Evolutionary conservation across 495 filamentous ascomycete genomes (phyloP).

Genomic region (Paragyromitra xinjiangensis): DNA sequence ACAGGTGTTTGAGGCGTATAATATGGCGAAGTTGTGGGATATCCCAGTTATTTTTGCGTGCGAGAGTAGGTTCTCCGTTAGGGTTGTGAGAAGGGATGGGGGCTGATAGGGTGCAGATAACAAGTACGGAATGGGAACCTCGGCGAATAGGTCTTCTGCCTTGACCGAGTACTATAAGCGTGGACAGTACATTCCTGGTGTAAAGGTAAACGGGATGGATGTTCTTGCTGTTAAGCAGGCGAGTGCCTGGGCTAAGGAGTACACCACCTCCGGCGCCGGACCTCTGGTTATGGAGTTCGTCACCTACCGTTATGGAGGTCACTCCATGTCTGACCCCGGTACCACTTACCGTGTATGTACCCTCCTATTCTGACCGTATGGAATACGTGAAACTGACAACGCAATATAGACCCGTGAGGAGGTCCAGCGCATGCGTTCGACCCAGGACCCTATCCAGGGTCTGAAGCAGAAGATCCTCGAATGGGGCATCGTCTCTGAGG

Average conservation of each 20-base stretch:
- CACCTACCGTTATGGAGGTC: conserved; percentile 98
- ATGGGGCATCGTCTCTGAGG: conserved; percentile 89
- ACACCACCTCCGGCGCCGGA: conserved; percentile 79
- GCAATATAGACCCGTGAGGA: conserved; percentile 80
- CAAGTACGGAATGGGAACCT: conserved; percentile 99
- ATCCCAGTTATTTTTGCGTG: conserved; percentile 94
- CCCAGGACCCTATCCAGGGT: conserved; percentile 96
- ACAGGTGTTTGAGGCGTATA: conserved; percentile 99
- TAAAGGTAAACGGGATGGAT: conserved; percentile 99
- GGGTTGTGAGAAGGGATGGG: background rate
- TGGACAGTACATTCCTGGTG: conserved; percentile 98
- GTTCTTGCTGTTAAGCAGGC: conserved; percentile 97
- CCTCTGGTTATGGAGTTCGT: conserved; percentile 98
- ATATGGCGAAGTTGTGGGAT: conserved; percentile 99
- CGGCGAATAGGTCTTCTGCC: conserved; percentile 90
- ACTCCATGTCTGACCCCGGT: conserved; percentile 99
- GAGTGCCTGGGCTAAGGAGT: conserved; percentile 88
- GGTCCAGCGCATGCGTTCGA: conserved; percentile 98
- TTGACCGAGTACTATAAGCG: conserved; percentile 99
- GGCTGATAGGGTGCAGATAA: conserved; percentile 73
- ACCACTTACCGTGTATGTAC: conserved; percentile 84
- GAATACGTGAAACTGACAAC: conserved; percentile 29
- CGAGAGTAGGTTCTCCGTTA: conserved; percentile 76
- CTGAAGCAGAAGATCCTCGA: conserved; percentile 97
- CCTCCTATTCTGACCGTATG: conserved; percentile 21